A percentile compares a stretch with the other conserved stretches of the same genome.
phyloP scores from a whole-genome alignment of 139 green algal species.

The Tetraselmis striata region DNA sequence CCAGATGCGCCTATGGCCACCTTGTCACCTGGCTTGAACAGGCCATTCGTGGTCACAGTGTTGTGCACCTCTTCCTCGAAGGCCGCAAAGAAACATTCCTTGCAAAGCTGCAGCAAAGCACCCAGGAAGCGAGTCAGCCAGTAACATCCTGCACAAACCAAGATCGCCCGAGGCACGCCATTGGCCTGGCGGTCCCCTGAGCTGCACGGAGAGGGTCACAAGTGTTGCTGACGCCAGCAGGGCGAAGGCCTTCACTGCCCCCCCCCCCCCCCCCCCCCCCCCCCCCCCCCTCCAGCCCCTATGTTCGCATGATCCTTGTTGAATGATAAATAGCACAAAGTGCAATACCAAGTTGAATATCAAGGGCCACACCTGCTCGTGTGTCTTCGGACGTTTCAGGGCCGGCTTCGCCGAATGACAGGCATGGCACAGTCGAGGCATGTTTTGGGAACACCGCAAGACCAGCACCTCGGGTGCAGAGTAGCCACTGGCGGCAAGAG shows the following conservation, averaged over 20 bases:
- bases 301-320: too few relatives aligned
- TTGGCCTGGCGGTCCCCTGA: too few relatives aligned
- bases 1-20: slow-evolving; percentile 87
- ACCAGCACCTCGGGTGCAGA: too few relatives aligned
- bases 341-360: too few relatives aligned
- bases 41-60: slow-evolving; percentile 63
- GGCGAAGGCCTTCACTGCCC: too few relatives aligned
- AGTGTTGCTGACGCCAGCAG: slow-evolving; percentile 1
- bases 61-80: slow-evolving; percentile 92
- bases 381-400: slow-evolving; percentile 34
- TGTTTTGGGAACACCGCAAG: too few relatives aligned
- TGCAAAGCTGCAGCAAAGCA: slow-evolving; percentile 62
- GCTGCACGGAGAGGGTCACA: not conserved
- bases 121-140: too few relatives aligned
- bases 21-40: slow-evolving; percentile 81
- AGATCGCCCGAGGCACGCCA: too few relatives aligned
- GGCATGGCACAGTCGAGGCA: slow-evolving; percentile 6
- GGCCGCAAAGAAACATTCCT: slow-evolving; percentile 80
- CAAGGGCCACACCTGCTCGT: slow-evolving; percentile 17
- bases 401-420: slow-evolving; percentile 18
- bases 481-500: too few relatives aligned
- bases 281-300: too few relatives aligned
- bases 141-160: too few relatives aligned
- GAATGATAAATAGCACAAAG: not conserved
- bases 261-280: too few relatives aligned